Percentiles rank a stretch among this genome's conserved stretches.
phyloP scores from a whole-genome alignment of 148 eudicot species.

The Camellia granthamiana region DNA sequence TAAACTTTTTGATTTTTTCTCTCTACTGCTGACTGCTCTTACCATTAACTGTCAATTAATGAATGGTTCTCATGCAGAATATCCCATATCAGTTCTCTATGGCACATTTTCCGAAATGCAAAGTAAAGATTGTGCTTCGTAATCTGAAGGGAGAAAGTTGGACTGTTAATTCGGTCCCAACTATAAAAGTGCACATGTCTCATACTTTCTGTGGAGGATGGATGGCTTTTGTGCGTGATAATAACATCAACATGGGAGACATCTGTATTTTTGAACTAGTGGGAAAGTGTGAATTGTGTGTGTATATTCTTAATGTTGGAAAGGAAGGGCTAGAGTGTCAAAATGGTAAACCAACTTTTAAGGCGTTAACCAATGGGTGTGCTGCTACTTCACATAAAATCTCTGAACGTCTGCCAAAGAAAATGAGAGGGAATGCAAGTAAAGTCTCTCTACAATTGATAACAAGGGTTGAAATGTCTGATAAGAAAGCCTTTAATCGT shows the following conservation, averaged over 20 bases:
- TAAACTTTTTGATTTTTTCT: not conserved
- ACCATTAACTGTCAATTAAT: not conserved
- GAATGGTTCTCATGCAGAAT: slow-evolving; percentile 39
- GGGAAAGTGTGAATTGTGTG: slow-evolving; percentile 59
- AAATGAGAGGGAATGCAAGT: slow-evolving; percentile 25
- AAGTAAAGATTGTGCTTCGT: slow-evolving; percentile 55
- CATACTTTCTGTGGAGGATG: slow-evolving; percentile 86
- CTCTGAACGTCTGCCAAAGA: slow-evolving; percentile 30
- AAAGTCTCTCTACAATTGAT: slow-evolving; percentile 13
- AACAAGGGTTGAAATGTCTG: slow-evolving; percentile 14
- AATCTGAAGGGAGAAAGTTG: slow-evolving; percentile 67
- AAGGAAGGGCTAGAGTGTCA: slow-evolving; percentile 25
- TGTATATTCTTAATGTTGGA: slow-evolving; percentile 54
- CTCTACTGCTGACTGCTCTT: not conserved
- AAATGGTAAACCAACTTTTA: slow-evolving; percentile 21
- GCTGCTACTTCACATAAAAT: slow-evolving; percentile 23
- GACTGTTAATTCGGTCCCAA: slow-evolving; percentile 57
- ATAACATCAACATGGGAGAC: slow-evolving; percentile 61
- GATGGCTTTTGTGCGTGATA: slow-evolving; percentile 70
- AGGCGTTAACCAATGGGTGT: slow-evolving; percentile 25
- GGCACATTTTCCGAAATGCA: slow-evolving; percentile 62
- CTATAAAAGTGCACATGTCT: slow-evolving; percentile 47
- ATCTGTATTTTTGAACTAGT: slow-evolving; percentile 82
- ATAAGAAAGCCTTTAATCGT: slow-evolving; percentile 9
- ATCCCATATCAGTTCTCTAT: slow-evolving; percentile 70